Percentiles rank a stretch among this genome's conserved stretches.
phyloP scores from a whole-genome alignment of 768 basidiomycete genomes.

The Auriscalpium orientale region DNA sequence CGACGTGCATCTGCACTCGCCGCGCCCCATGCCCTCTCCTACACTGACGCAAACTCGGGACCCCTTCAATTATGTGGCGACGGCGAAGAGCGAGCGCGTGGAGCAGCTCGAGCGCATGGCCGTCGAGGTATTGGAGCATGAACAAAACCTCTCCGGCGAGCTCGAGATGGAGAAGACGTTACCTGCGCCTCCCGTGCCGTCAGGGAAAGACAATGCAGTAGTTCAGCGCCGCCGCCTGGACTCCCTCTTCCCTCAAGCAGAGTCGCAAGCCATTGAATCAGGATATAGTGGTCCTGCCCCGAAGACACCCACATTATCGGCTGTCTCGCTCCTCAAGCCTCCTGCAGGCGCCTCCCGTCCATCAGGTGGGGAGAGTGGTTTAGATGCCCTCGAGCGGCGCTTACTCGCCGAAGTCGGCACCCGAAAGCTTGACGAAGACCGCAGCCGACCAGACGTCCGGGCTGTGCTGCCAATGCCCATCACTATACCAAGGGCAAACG shows the following conservation, averaged over 20 bases:
- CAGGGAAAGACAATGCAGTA: conserved; percentile 25
- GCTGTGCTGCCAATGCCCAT: conserved; percentile 29
- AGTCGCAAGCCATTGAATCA: background rate
- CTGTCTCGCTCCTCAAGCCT: conserved; percentile 22
- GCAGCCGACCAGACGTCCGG: conserved; percentile 27
- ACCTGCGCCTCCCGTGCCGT: conserved; percentile 49
- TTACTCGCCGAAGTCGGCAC: conserved; percentile 71
- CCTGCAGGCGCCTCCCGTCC: conserved; percentile 2
- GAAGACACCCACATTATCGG: conserved; percentile 24
- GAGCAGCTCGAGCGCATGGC: conserved; percentile 69
- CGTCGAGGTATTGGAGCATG: conserved; percentile 40
- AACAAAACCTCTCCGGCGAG: background rate
- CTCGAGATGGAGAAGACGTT: conserved; percentile 47
- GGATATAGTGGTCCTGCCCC: background rate
- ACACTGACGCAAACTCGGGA: conserved; percentile 46
- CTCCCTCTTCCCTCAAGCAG: conserved; percentile 18
- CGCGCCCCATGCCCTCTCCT: conserved; percentile 62
- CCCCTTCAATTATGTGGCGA: conserved; percentile 28
- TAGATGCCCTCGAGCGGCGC: conserved; percentile 67
- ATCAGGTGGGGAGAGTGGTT: conserved; percentile 40
- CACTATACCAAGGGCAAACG: conserved; percentile 18
- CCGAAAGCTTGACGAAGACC: conserved; percentile 28
- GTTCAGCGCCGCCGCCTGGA: conserved; percentile 24
- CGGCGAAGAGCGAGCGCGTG: conserved; percentile 52
- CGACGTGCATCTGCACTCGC: conserved; percentile 31